Evolutionary conservation across 768 basidiomycete species (phyloP).

Genomic region (Trametes gibbosa): DNA sequence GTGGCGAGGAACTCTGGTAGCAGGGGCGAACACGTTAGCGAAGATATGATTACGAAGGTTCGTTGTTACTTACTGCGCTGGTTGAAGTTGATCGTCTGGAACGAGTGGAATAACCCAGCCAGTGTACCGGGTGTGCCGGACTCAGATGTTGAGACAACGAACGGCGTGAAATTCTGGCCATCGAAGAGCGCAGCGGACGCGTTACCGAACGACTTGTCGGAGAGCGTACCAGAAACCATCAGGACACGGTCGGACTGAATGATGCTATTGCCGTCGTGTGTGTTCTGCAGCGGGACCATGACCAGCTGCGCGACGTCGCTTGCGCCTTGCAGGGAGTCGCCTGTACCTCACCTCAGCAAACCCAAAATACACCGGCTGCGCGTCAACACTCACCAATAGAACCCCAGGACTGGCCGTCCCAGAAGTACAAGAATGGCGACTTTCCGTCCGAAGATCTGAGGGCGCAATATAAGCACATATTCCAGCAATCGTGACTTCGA

Average conservation of each 20-base stretch:
- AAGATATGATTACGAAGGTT: neutral
- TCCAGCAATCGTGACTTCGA: no score
- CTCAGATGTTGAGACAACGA: constrained; percentile 63
- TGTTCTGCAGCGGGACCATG: constrained; percentile 85
- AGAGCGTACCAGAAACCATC: constrained; percentile 78
- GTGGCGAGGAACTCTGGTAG: constrained; percentile 77
- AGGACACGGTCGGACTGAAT: constrained; percentile 87
- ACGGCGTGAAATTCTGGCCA: constrained; percentile 78
- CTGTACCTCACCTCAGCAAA: constrained; percentile 33
- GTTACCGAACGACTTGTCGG: constrained; percentile 68
- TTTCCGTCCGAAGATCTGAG: constrained; percentile 55
- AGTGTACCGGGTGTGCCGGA: constrained; percentile 70
- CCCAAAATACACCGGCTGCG: neutral
- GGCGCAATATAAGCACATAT: neutral
- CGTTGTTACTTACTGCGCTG: constrained; percentile 54
- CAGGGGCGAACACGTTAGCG: neutral
- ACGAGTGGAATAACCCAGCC: constrained; percentile 80
- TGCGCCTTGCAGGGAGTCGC: constrained; percentile 48
- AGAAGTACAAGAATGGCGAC: constrained; percentile 73
- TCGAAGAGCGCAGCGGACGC: constrained; percentile 88
- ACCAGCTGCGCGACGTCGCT: constrained; percentile 78
- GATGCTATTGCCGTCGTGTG: constrained; percentile 65
- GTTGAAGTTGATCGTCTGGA: constrained; percentile 71
- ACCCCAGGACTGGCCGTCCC: constrained; percentile 81
- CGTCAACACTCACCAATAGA: constrained; percentile 47